Conservation (phyloP, 2,329 filamentous ascomycete species). For the Penicillium sp. region DNA sequence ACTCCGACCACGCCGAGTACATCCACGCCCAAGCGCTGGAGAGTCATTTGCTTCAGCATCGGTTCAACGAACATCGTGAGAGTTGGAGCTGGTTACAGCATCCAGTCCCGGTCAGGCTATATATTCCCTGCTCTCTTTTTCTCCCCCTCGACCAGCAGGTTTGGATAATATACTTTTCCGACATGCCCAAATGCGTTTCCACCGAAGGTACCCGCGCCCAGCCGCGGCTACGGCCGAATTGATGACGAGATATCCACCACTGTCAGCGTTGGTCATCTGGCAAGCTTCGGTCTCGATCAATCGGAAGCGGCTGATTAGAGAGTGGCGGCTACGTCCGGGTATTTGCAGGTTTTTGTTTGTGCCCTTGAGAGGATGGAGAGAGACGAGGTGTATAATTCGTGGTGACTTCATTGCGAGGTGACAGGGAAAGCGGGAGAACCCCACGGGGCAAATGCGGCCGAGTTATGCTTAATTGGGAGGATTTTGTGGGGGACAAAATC, state of each 20-base stretch:
- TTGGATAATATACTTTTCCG: slow-evolving; percentile 25
- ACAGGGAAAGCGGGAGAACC: not conserved
- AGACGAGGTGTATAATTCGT: not conserved
- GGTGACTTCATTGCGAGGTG: not conserved
- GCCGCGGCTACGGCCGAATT: slow-evolving; percentile 14
- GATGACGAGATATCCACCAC: slow-evolving; percentile 22
- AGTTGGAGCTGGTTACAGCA: slow-evolving; percentile 7
- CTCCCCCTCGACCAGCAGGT: not conserved
- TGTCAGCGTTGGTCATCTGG: not conserved
- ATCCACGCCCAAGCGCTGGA: slow-evolving; percentile 23
- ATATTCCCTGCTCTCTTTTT: not conserved
- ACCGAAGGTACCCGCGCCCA: slow-evolving; percentile 32
- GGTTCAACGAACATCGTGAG: slow-evolving; percentile 32
- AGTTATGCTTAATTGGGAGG: slow-evolving; percentile 8
- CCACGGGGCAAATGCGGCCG: not conserved
- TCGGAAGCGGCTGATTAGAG: not conserved
- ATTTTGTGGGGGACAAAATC: not conserved
- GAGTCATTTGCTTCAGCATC: slow-evolving; percentile 22
- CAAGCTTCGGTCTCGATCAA: not conserved
- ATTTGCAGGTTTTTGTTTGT: not conserved
- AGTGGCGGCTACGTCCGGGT: slow-evolving; percentile 14
- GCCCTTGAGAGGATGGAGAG: not conserved
- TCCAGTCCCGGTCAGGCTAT: not conserved
- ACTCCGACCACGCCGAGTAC: slow-evolving; percentile 23
- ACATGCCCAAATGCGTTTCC: not conserved